Percentiles rank a stretch among this genome's conserved stretches.
phyloP scores from a whole-genome alignment of 495 filamentous ascomycete species.

The Aspergillus homomorphus region DNA sequence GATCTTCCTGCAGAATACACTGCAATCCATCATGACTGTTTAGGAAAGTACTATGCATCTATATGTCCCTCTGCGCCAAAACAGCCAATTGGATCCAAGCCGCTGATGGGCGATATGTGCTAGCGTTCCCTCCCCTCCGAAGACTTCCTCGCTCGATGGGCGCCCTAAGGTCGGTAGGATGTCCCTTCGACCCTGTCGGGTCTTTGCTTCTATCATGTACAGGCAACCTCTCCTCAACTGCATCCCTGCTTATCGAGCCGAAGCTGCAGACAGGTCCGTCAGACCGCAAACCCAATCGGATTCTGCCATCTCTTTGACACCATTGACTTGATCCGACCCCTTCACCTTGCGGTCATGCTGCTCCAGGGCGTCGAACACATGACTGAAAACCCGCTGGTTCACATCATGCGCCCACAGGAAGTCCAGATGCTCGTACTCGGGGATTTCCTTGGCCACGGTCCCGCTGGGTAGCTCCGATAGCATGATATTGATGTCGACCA shows the following conservation, averaged over 20 bases:
- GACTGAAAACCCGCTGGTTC: constrained; percentile 76
- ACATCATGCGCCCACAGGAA: constrained; percentile 94
- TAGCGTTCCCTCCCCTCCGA: neutral
- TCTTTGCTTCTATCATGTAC: neutral
- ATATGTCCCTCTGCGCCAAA: neutral
- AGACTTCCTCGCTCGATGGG: neutral
- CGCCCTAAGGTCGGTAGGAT: neutral
- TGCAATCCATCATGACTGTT: neutral
- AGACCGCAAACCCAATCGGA: neutral
- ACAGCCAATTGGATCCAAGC: neutral
- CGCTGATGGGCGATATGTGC: neutral
- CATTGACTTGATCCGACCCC: constrained; percentile 7
- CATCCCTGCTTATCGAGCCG: neutral
- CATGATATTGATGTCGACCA: constrained; percentile 95
- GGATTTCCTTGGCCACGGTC: constrained; percentile 78
- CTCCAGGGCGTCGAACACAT: constrained; percentile 85
- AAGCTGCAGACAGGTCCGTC: neutral
- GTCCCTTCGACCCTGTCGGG: neutral
- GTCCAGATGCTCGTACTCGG: constrained; percentile 93
- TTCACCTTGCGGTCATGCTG: constrained; percentile 42
- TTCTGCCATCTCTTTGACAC: constrained; percentile 1
- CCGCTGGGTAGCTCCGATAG: constrained; percentile 77
- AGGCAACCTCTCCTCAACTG: neutral
- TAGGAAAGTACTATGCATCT: neutral
- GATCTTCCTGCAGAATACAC: no score